Evolutionary conservation across 192 early-diverging fungal genomes (phyloP).

Genomic region (Coemansia sp.): DNA sequence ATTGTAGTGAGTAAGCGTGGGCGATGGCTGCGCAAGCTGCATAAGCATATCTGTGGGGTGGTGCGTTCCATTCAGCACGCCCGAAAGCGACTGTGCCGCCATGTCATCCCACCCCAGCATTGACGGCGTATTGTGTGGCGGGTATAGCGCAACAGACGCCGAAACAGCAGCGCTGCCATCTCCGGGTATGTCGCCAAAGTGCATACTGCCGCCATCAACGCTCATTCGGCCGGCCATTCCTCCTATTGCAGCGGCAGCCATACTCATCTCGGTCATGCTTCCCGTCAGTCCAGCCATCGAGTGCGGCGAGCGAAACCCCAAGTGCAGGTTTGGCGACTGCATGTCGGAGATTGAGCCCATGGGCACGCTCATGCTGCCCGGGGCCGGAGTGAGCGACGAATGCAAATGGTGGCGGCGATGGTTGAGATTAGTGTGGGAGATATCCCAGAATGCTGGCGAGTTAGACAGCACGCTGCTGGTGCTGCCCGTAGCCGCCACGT

Average conservation of each 20-base stretch:
- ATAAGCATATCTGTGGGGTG: conserved; percentile 28
- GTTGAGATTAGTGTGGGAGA: not conserved
- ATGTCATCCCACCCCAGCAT: conserved; percentile 24
- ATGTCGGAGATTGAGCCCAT: not conserved
- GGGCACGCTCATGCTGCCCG: conserved; percentile 6
- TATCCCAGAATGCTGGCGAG: conserved; percentile 34
- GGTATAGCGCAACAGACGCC: conserved; percentile 26
- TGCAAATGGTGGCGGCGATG: not conserved
- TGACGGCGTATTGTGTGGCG: not conserved
- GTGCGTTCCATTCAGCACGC: conserved; percentile 10
- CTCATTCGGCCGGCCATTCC: conserved; percentile 2
- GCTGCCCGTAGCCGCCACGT: not conserved
- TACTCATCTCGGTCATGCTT: conserved; percentile 3
- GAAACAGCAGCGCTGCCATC: not conserved
- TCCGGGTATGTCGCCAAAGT: not conserved
- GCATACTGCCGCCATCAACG: not conserved
- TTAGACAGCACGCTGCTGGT: conserved; percentile 1
- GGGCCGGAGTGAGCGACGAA: not conserved
- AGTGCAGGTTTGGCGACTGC: not conserved
- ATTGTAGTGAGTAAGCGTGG: conserved; percentile 23
- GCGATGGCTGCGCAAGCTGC: conserved; percentile 42
- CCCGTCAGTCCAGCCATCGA: not conserved
- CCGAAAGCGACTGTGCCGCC: conserved; percentile 23
- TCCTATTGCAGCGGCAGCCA: conserved; percentile 1
- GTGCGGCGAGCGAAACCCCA: not conserved